Conservation (phyloP, 495 filamentous ascomycete genomes). For the Parathielavia appendiculata region DNA sequence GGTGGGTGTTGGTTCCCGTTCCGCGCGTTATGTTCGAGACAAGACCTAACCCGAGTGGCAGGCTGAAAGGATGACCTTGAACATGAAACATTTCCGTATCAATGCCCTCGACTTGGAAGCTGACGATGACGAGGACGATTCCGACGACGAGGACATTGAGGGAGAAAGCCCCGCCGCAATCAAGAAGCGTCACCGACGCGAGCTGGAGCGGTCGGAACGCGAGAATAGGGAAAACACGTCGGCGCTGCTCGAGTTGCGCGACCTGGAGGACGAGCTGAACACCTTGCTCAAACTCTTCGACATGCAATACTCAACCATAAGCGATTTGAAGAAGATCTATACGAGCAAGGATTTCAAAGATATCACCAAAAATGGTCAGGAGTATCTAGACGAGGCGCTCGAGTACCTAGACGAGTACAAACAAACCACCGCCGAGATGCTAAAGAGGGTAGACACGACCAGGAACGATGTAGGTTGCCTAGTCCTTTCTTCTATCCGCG, state of each 20-base stretch:
- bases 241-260: conserved; percentile 58
- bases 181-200: conserved; percentile 48
- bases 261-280: conserved; percentile 61
- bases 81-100: conserved; percentile 58
- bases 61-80: conserved; percentile 59
- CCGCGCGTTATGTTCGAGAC: not conserved
- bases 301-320: conserved; percentile 49
- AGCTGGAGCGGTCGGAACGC: conserved; percentile 45
- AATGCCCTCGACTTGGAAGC: conserved; percentile 41
- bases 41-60: conserved; percentile 21
- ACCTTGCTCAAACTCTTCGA: conserved; percentile 56
- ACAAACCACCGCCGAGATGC: conserved; percentile 54
- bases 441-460: conserved; percentile 44
- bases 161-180: conserved; percentile 42
- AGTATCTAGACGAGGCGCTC: conserved; percentile 49
- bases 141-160: conserved; percentile 38
- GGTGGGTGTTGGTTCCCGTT: conserved; percentile 31
- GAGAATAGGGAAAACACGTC: conserved; percentile 61
- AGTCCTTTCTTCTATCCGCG: not conserved
- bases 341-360: conserved; percentile 29
- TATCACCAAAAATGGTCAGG: conserved; percentile 37
- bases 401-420: conserved; percentile 53
- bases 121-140: conserved; percentile 43
- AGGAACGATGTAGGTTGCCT: conserved; percentile 39
- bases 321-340: conserved; percentile 43